Percentiles rank a stretch among this genome's conserved stretches.
Evolutionary conservation across 495 filamentous ascomycete species (phyloP).

Genomic region (Thermochaetoides thermophila): DNA sequence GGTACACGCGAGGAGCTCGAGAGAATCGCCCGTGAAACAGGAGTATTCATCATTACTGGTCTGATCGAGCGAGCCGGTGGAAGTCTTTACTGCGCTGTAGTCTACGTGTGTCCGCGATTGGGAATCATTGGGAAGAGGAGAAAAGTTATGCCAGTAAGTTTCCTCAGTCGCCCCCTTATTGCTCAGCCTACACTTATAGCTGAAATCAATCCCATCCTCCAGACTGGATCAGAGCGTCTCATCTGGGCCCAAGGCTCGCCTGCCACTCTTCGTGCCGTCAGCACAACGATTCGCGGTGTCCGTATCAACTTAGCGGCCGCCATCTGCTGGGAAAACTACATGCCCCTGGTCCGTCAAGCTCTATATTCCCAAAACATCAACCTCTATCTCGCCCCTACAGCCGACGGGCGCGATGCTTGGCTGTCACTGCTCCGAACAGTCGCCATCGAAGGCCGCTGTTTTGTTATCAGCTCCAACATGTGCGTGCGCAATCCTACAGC

Average conservation of each 20-base stretch:
- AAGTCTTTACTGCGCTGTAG: conserved; percentile 66
- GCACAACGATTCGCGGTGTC: conserved; percentile 63
- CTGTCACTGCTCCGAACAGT: conserved; percentile 65
- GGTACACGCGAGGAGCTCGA: conserved; percentile 76
- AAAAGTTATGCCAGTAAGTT: conserved; percentile 72
- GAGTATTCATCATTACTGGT: conserved; percentile 67
- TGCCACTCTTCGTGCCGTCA: conserved; percentile 65
- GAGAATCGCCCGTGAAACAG: conserved; percentile 52
- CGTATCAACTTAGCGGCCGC: conserved; percentile 67
- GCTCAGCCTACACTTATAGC: too few species aligned
- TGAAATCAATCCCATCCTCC: too few species aligned
- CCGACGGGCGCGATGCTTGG: conserved; percentile 78
- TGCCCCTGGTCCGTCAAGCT: conserved; percentile 61
- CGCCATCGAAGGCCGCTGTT: conserved; percentile 65
- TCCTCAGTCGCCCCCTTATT: neutral
- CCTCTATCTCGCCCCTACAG: conserved; percentile 83
- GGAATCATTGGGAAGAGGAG: conserved; percentile 74
- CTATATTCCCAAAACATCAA: conserved; percentile 88
- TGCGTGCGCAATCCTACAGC: conserved; percentile 34
- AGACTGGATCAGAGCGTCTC: conserved; percentile 69
- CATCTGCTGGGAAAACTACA: conserved; percentile 97
- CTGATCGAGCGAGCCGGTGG: conserved; percentile 69
- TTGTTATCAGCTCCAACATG: conserved; percentile 81
- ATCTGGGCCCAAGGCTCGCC: conserved; percentile 84
- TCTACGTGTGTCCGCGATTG: conserved; percentile 64